A percentile compares a stretch with the other conserved stretches of the same genome.
These are phyloP conservation scores for Colletotrichum kahawae DNA, from an alignment of 2,329 filamentous ascomycete genomes.

Conservation along the genomic window DNA sequence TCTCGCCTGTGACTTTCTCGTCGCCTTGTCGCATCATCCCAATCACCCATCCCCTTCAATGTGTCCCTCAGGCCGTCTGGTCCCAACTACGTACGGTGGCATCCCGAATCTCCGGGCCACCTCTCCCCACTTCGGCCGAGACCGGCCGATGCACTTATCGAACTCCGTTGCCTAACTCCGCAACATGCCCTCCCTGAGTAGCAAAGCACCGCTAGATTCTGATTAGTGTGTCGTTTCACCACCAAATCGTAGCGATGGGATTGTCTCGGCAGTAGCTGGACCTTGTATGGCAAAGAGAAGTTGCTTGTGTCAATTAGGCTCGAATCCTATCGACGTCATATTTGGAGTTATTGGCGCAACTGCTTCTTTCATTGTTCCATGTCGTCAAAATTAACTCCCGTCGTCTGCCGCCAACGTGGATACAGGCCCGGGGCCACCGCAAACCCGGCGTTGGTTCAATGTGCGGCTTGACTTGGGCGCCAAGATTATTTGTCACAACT, in stretches of 20 bases:
- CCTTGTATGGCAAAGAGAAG: no score
- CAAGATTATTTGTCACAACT: background rate
- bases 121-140: background rate
- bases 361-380: background rate
- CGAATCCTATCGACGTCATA: no score
- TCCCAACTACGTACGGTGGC: background rate
- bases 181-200: background rate
- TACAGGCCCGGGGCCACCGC: background rate
- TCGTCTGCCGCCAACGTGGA: background rate
- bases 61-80: background rate
- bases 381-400: constrained; percentile 10
- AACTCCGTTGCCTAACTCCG: background rate
- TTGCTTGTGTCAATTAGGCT: no score
- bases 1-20: background rate
- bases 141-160: background rate
- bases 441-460: background rate
- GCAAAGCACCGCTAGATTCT: background rate
- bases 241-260: background rate
- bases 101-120: background rate
- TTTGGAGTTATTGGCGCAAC: no score
- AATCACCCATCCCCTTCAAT: background rate
- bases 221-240: background rate
- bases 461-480: background rate
- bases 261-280: background rate
- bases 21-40: background rate